Conservation (phyloP, 441 rosid genomes). For the Theobroma grandiflorum region DNA sequence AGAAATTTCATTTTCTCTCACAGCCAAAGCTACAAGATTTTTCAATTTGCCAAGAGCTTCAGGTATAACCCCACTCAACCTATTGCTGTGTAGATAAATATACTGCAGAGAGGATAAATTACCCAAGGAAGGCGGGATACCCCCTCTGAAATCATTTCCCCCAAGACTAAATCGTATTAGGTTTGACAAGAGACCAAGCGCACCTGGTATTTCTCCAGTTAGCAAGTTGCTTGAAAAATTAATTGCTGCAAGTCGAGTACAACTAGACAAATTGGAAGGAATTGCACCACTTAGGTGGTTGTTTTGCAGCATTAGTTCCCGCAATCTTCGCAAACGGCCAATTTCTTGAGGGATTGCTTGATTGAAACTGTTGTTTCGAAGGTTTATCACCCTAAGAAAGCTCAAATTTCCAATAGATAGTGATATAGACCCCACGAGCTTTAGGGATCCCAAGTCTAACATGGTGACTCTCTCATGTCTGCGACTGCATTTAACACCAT, state of each 20-base stretch:
- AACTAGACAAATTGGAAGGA: slow-evolving; percentile 18
- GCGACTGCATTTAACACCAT: slow-evolving; percentile 21
- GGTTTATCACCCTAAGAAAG: slow-evolving; percentile 15
- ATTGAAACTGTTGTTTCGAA: slow-evolving; percentile 24
- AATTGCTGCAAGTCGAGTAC: not conserved
- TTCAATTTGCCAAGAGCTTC: not conserved
- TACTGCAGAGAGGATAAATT: not conserved
- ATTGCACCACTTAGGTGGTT: not conserved
- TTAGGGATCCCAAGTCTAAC: slow-evolving; percentile 4
- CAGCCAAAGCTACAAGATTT: not conserved
- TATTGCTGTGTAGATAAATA: not conserved
- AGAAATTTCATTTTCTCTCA: not conserved
- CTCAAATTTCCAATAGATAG: not conserved
- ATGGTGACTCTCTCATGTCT: not conserved
- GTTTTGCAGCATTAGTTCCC: not conserved
- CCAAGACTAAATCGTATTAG: not conserved
- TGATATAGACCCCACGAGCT: not conserved
- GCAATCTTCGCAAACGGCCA: slow-evolving; percentile 29
- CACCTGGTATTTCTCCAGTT: slow-evolving; percentile 1
- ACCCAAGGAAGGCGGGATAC: slow-evolving; percentile 29
- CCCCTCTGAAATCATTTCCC: not conserved
- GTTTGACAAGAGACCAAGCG: not conserved
- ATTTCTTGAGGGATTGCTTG: slow-evolving; percentile 33
- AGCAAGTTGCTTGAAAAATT: not conserved
- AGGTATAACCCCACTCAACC: slow-evolving; percentile 28